Conservation (phyloP, 768 basidiomycete genomes). For the Calvatia gigantea region DNA sequence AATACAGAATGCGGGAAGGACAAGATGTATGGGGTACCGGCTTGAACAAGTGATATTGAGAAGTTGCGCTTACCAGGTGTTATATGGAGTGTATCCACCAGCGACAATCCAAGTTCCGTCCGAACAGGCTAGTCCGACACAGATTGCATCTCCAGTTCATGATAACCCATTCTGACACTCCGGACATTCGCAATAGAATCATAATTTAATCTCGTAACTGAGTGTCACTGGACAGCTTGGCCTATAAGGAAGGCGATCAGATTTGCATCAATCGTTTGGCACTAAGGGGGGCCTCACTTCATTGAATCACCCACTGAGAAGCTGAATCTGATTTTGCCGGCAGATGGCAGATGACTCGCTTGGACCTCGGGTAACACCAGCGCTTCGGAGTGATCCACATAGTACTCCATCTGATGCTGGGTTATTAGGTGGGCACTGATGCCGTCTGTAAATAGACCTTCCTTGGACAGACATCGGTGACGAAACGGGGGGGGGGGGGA, state of each 20-base stretch:
- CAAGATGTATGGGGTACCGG: neutral
- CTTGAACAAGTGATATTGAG: neutral
- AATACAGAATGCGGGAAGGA: neutral
- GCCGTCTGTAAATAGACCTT: neutral
- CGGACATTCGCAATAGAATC: neutral
- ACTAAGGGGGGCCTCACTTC: neutral
- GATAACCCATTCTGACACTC: slow-evolving; percentile 1
- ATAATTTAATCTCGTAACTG: neutral
- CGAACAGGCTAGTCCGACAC: neutral
- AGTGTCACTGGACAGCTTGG: neutral
- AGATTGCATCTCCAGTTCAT: neutral
- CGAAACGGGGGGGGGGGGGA: neutral
- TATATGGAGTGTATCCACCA: slow-evolving; percentile 5
- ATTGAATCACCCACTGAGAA: neutral
- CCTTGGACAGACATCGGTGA: neutral
- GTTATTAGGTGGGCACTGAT: neutral
- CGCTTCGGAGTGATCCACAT: neutral
- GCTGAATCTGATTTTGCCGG: neutral
- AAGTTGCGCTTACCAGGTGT: neutral
- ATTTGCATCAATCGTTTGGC: neutral
- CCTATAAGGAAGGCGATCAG: neutral
- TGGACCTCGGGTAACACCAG: neutral
- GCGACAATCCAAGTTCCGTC: slow-evolving; percentile 5
- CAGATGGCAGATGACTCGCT: neutral
- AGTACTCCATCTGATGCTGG: neutral